Conservation (phyloP, 345 rosid species). For the Angophora floribunda region DNA sequence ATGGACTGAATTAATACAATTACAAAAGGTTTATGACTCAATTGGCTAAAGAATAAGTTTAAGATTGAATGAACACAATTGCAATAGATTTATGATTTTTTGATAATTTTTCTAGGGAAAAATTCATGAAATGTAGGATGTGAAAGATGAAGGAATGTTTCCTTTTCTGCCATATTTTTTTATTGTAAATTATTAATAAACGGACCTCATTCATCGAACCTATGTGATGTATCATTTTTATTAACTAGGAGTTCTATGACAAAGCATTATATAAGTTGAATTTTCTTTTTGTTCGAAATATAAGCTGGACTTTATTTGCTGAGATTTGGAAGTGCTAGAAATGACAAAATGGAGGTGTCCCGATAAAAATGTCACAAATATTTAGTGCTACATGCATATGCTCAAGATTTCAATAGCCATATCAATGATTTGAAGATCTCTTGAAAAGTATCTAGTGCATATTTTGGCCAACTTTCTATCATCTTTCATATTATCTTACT, state of each 20-base stretch:
- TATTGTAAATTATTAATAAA: neutral
- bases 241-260: too few relatives aligned
- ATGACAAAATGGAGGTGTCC: too few relatives aligned
- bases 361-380: too few relatives aligned
- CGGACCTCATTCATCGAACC: neutral
- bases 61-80: accelerated
- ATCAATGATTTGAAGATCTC: neutral
- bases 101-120: neutral
- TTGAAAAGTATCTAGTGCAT: neutral
- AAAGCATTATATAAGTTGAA: too few relatives aligned
- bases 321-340: neutral
- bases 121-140: neutral
- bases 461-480: neutral
- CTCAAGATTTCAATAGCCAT: neutral
- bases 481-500: neutral
- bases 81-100: too few relatives aligned
- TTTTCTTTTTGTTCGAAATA: too few relatives aligned
- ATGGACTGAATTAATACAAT: too few relatives aligned
- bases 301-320: neutral
- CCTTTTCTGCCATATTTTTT: neutral
- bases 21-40: too few relatives aligned
- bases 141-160: neutral
- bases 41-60: too few relatives aligned
- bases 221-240: neutral
- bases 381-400: neutral